Evolutionary conservation across 169 alveolate species (phyloP), one percentile per base, ranked within the genome.

Genomic region (Babesia gibsoni): DNA sequence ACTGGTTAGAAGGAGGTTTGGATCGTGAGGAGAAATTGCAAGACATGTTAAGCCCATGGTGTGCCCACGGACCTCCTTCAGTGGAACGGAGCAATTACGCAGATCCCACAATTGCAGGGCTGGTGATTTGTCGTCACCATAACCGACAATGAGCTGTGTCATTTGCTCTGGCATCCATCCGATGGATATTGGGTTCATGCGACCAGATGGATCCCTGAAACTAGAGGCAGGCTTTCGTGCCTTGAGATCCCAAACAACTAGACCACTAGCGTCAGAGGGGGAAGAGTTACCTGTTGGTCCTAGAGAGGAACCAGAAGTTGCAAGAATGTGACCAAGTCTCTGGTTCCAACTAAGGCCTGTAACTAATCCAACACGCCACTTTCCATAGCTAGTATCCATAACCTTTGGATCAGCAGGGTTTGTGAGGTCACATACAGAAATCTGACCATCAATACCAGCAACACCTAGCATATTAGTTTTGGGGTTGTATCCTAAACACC

Each of bases 51-150:
- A 73, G 25, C 95, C 95, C 79, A 84, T 88, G 54, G 91, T 88
- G 58, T 73, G 83, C 12, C 77, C 79, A 32, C 82, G 49, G 0
- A 91, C 85, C 67, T 91, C 95, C 72, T 85, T 89, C 30, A 91
- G 68, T 32, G 95, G 95, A 32, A 73, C 90, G 20, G 90, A 68
- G 25, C 85, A 78, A 66, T 91, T 91, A n/a, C 95, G 67, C 43
- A 91, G 70, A 58, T 91, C 95, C 95, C 95, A 91, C 20, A 91
- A 58, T 67, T 91, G 95, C 57, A 91, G 68, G 16, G 93, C 78
- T 0, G 95, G 95, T 45, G 87, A 83, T 54, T 84, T 90, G 54
- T 91, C 94, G 59, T 91, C 95, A 25, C 84, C 94, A 42, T 89
- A 91, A 0, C 92, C 89, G 25, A 89, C 91, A 18, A 89, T 59